Evolutionary conservation across 495 filamentous ascomycete genomes (phyloP).

Genomic region (Tuber microsphaerosporum): DNA sequence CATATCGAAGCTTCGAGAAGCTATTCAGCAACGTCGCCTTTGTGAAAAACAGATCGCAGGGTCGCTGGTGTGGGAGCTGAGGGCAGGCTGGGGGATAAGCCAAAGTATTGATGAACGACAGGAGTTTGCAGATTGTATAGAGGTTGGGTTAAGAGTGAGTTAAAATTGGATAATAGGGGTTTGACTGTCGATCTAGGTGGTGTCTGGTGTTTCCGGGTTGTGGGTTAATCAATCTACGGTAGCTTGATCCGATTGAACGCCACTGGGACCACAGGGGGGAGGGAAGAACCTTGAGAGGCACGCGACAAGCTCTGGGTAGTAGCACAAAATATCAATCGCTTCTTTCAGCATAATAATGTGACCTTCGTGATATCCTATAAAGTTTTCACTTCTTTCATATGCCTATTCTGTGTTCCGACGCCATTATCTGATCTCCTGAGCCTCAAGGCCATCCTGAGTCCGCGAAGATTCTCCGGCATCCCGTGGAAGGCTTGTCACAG

Average conservation of each 20-base stretch:
- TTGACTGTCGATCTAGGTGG: not conserved
- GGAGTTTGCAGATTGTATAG: not conserved
- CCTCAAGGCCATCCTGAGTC: not conserved
- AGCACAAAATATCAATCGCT: not conserved
- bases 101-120: not conserved
- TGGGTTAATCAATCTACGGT: not conserved
- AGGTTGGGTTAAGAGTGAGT: not conserved
- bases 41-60: not conserved
- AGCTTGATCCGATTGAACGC: not conserved
- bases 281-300: not conserved
- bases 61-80: not conserved
- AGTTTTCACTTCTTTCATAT: not conserved
- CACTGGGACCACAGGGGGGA: not conserved
- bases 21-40: not conserved
- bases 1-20: conserved; percentile 9
- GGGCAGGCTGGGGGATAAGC: not conserved
- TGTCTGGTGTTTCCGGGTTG: not conserved
- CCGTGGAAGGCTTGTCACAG: not conserved
- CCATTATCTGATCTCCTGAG: not conserved
- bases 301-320: not conserved
- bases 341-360: not conserved
- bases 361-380: not conserved
- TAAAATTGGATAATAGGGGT: not conserved
- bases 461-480: not conserved
- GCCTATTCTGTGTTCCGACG: not conserved